These are phyloP conservation scores for Debaryomyces prosopidis DNA, from an alignment of 805 yeast species.

Conservation along the genomic window DNA sequence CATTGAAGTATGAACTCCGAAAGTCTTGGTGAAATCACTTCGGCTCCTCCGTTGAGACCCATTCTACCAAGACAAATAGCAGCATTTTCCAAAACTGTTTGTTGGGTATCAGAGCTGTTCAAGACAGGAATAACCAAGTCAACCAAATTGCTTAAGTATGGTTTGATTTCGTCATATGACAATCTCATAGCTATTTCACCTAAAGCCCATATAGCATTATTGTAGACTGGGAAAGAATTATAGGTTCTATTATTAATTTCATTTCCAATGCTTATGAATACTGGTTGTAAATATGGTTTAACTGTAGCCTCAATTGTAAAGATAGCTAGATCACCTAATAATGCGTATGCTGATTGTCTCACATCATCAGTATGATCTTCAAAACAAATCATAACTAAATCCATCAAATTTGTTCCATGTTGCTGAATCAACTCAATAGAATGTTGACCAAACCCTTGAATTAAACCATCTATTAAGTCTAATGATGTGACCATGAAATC, in stretches of 20 bases:
- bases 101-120: conserved; percentile 52
- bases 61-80: conserved; percentile 89
- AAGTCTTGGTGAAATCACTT: conserved; percentile 55
- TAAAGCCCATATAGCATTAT: conserved; percentile 91
- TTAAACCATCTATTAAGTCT: conserved; percentile 88
- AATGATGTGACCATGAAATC: conserved; percentile 87
- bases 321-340: conserved; percentile 86
- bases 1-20: conserved; percentile 62
- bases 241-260: conserved; percentile 59
- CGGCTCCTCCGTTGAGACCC: conserved; percentile 61
- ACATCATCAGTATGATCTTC: conserved; percentile 82
- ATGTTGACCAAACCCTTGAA: conserved; percentile 79
- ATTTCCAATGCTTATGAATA: conserved; percentile 65
- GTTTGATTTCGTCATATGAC: conserved; percentile 44
- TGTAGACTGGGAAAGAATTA: conserved; percentile 63
- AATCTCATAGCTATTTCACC: conserved; percentile 80
- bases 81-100: conserved; percentile 77
- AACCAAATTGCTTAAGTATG: conserved; percentile 55
- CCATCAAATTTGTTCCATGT: conserved; percentile 47
- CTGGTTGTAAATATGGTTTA: conserved; percentile 47
- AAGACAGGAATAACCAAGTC: conserved; percentile 61
- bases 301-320: conserved; percentile 48
- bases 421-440: conserved; percentile 54
- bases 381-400: conserved; percentile 64
- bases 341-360: conserved; percentile 88